phyloP scores from a whole-genome alignment of 768 basidiomycete species.

The Tephrocybe sp. region DNA sequence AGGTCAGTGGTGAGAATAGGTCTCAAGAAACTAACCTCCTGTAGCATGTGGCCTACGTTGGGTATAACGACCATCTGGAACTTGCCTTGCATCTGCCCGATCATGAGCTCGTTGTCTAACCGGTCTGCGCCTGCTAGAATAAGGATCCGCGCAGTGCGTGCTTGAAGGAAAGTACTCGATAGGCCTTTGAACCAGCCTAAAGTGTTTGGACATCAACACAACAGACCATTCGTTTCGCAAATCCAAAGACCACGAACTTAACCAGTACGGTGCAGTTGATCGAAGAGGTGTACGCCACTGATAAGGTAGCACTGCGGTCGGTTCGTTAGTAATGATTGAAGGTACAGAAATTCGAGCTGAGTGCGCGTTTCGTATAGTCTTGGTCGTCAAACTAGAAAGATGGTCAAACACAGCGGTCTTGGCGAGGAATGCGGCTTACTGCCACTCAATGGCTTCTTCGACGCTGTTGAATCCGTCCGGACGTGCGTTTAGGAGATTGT shows the following conservation, averaged over 20 bases:
- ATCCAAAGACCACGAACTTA: conserved; percentile 48
- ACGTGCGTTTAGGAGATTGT: conserved; percentile 76
- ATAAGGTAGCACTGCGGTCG: conserved; percentile 40
- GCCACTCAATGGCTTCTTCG: conserved; percentile 92
- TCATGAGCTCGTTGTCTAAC: conserved; percentile 90
- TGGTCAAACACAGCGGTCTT: too few relatives aligned
- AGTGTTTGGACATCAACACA: neutral
- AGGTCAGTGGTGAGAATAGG: conserved; percentile 3
- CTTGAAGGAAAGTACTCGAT: conserved; percentile 73
- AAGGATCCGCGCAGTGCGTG: conserved; percentile 79
- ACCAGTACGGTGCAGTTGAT: conserved; percentile 88
- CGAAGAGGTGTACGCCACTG: conserved; percentile 84
- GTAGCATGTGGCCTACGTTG: conserved; percentile 89
- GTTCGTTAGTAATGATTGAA: conserved; percentile 57
- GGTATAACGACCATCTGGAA: conserved; percentile 90
- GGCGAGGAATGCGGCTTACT: conserved; percentile 65
- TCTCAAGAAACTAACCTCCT: conserved; percentile 75
- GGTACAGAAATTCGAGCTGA: conserved; percentile 93
- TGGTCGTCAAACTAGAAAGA: conserved; percentile 62
- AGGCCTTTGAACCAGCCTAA: conserved; percentile 90
- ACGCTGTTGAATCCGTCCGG: conserved; percentile 82
- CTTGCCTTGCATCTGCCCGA: conserved; percentile 95
- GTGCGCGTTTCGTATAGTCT: conserved; percentile 73
- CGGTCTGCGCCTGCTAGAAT: conserved; percentile 92
- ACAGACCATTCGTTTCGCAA: conserved; percentile 5